phyloP scores from a whole-genome alignment of 1,284 basidiomycete species.

The Leccinum solheimii region DNA sequence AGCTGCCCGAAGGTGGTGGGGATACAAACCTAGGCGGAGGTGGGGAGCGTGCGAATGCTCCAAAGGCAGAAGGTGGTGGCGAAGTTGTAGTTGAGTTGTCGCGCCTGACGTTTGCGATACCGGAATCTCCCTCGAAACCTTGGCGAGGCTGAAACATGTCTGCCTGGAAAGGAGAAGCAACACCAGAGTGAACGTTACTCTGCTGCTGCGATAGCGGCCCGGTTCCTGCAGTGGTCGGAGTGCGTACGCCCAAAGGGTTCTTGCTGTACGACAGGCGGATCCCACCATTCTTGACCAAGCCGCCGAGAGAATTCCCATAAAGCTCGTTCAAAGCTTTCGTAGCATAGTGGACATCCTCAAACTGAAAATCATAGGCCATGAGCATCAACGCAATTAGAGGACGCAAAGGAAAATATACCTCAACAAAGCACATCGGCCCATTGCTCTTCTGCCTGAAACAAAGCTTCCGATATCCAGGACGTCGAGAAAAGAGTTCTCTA shows the following conservation, averaged over 20 bases:
- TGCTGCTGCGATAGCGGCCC: constrained; percentile 54
- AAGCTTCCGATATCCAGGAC: constrained; percentile 86
- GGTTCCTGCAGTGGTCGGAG: constrained; percentile 62
- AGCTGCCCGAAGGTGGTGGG: constrained; percentile 43
- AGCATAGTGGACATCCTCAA: constrained; percentile 86
- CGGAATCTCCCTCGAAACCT: constrained; percentile 38
- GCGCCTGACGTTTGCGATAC: constrained; percentile 32
- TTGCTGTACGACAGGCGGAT: constrained; percentile 96
- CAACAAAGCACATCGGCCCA: constrained; percentile 97
- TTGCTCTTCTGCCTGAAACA: constrained; percentile 95
- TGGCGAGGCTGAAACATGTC: constrained; percentile 44
- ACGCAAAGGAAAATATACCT: constrained; percentile 51
- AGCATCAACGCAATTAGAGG: constrained; percentile 1
- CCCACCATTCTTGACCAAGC: constrained; percentile 90
- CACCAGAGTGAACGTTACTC: constrained; percentile 32
- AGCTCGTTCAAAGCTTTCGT: constrained; percentile 85
- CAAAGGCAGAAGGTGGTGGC: constrained; percentile 41
- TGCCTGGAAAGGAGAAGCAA: constrained; percentile 32
- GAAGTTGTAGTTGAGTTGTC: constrained; percentile 44
- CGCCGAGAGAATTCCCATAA: constrained; percentile 88
- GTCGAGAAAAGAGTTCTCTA: constrained; percentile 75
- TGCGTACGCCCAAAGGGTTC: constrained; percentile 87
- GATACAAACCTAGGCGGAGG: constrained; percentile 62
- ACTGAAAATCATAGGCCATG: constrained; percentile 49
- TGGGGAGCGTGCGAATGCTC: constrained; percentile 55